These are phyloP conservation scores for Crocinoboletus sp. DNA, from an alignment of 1,284 basidiomycete species.

Conservation along the genomic window DNA sequence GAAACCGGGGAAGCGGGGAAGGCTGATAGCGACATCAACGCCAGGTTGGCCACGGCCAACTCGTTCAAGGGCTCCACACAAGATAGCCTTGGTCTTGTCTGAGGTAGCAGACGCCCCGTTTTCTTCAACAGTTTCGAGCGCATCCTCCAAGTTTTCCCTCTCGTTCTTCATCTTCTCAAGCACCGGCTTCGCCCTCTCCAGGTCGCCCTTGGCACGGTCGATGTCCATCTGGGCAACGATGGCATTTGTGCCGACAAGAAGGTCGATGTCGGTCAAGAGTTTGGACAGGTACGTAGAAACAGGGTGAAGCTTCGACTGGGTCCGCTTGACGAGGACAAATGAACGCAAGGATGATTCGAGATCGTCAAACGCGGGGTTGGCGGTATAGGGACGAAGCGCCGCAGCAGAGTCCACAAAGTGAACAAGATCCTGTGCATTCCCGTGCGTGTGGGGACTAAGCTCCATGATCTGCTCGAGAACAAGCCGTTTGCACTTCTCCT, in stretches of 20 bases:
- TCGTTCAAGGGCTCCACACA: slow-evolving; percentile 72
- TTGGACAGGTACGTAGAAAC: slow-evolving; percentile 93
- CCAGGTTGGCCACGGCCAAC: slow-evolving; percentile 75
- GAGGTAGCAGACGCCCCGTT: slow-evolving; percentile 56
- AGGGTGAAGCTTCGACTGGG: slow-evolving; percentile 94
- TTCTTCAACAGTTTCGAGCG: slow-evolving; percentile 82
- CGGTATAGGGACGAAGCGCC: slow-evolving; percentile 58
- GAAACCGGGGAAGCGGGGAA: slow-evolving; percentile 89
- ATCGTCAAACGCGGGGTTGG: slow-evolving; percentile 74
- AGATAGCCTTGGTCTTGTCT: slow-evolving; percentile 52
- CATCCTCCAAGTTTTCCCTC: slow-evolving; percentile 73
- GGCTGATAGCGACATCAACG: slow-evolving; percentile 44
- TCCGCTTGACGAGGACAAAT: slow-evolving; percentile 93
- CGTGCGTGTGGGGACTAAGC: slow-evolving; percentile 88
- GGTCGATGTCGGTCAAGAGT: slow-evolving; percentile 83
- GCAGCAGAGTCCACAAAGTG: slow-evolving; percentile 96
- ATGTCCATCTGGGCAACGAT: slow-evolving; percentile 82
- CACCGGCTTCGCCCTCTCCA: slow-evolving; percentile 74
- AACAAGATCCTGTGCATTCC: slow-evolving; percentile 90
- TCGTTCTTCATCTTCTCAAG: slow-evolving; percentile 83
- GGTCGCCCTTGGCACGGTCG: slow-evolving; percentile 68
- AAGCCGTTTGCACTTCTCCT: slow-evolving; percentile 86
- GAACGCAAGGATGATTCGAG: slow-evolving; percentile 92
- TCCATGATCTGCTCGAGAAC: slow-evolving; percentile 95
- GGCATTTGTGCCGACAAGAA: slow-evolving; percentile 85